Conservation (phyloP, 164 flowering plant genomes). For the Protea cynaroides region DNA sequence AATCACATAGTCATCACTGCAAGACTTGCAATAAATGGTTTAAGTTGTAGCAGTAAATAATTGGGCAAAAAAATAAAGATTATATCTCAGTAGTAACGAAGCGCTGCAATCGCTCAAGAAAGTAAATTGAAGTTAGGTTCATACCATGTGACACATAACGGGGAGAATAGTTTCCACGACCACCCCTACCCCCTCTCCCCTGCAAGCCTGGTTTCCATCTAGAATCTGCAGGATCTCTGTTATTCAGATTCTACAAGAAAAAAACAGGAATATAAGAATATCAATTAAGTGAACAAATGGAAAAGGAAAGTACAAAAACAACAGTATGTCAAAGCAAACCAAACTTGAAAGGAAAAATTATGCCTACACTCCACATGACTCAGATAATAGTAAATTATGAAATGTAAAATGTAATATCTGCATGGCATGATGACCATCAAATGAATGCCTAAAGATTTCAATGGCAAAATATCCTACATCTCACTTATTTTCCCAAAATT, state of each 20-base stretch:
- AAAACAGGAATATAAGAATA: neutral
- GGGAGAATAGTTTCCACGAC: conserved; percentile 42
- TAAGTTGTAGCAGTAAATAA: too few relatives aligned
- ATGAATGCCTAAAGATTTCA: neutral
- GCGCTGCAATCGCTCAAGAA: neutral
- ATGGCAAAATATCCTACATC: neutral
- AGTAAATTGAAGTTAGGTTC: neutral
- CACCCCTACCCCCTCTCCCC: conserved; percentile 65
- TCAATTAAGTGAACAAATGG: neutral
- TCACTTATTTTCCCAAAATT: neutral
- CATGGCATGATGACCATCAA: neutral
- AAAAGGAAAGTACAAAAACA: neutral
- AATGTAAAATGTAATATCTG: neutral
- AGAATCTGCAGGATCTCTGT: conserved; percentile 58
- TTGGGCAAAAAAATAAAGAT: neutral
- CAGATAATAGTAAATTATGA: neutral
- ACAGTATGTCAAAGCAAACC: neutral
- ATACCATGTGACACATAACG: conserved; percentile 54
- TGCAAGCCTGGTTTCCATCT: conserved; percentile 56
- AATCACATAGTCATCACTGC: too few relatives aligned
- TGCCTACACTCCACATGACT: neutral
- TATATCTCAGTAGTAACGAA: neutral
- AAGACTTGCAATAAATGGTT: too few relatives aligned
- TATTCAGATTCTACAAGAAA: conserved; percentile 42
- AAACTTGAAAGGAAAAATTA: too few relatives aligned